Evolutionary conservation across 768 basidiomycete species (phyloP).

Genomic region (Mycena galericulata): DNA sequence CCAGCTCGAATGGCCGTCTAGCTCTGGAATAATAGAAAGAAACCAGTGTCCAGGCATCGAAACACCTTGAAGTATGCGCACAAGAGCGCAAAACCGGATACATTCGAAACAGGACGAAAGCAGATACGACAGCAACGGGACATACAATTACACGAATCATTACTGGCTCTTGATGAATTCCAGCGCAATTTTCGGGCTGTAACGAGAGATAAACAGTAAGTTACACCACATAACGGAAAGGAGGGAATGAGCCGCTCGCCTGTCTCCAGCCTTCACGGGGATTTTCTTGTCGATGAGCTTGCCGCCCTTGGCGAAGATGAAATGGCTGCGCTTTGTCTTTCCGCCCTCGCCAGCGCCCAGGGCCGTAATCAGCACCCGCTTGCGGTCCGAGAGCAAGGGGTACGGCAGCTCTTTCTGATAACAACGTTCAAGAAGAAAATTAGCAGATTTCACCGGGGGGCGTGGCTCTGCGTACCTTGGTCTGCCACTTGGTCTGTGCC

Average conservation of each 20-base stretch:
- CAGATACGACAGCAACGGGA: conserved; percentile 32
- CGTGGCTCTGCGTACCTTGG: conserved; percentile 67
- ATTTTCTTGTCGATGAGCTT: conserved; percentile 87
- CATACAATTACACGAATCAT: conserved; percentile 16
- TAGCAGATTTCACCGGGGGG: background rate
- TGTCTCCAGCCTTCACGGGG: conserved; percentile 89
- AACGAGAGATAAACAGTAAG: background rate
- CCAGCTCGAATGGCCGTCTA: too few relatives aligned
- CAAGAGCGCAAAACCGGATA: background rate
- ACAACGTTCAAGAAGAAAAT: background rate
- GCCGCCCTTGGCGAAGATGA: conserved; percentile 93
- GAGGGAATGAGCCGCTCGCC: conserved; percentile 55
- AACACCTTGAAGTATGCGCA: too few relatives aligned
- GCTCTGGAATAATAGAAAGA: too few relatives aligned
- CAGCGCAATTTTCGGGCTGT: conserved; percentile 72
- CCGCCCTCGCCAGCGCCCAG: conserved; percentile 86
- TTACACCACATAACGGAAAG: background rate
- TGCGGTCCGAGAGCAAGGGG: conserved; percentile 90
- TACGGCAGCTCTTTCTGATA: conserved; percentile 86
- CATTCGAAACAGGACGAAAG: conserved; percentile 28
- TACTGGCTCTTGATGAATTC: conserved; percentile 71
- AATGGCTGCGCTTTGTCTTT: conserved; percentile 92
- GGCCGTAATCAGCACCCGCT: conserved; percentile 79
- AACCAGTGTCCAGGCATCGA: too few relatives aligned
- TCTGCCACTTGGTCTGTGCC: conserved; percentile 88